Evolutionary conservation across 345 rosid species (phyloP).

Genomic region (Salix brachista): DNA sequence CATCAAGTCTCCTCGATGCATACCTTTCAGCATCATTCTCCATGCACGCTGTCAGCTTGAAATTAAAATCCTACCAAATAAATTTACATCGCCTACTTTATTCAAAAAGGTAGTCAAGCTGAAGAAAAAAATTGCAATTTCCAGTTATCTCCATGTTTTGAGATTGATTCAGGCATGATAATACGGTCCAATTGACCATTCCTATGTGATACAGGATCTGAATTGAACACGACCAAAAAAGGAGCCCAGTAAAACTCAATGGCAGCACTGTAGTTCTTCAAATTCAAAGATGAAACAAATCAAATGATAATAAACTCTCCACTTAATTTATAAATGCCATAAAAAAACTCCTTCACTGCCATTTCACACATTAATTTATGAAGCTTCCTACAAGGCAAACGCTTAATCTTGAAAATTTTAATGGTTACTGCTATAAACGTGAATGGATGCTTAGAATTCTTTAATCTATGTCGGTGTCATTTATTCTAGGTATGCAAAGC

Average conservation of each 20-base stretch:
- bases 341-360: not conserved
- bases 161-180: conserved; percentile 20
- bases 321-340: not conserved
- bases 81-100: too few relatives aligned
- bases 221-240: conserved; percentile 21
- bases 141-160: conserved; percentile 18
- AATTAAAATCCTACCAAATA: not conserved
- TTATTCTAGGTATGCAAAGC: not conserved
- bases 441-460: too few relatives aligned
- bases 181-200: conserved; percentile 10
- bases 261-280: conserved; percentile 19
- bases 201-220: conserved; percentile 13
- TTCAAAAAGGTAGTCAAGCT: too few relatives aligned
- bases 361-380: not conserved
- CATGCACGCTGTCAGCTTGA: not conserved
- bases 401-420: not conserved
- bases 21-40: too few relatives aligned
- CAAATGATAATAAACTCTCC: not conserved
- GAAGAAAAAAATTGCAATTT: not conserved
- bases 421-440: too few relatives aligned
- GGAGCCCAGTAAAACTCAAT: conserved; percentile 32
- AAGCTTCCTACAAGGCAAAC: not conserved
- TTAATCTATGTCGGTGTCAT: not conserved
- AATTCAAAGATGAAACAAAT: not conserved
- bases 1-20: too few relatives aligned